These are phyloP conservation scores for Acacia confusa DNA, from an alignment of 306 rosid species.

Conservation along the genomic window DNA sequence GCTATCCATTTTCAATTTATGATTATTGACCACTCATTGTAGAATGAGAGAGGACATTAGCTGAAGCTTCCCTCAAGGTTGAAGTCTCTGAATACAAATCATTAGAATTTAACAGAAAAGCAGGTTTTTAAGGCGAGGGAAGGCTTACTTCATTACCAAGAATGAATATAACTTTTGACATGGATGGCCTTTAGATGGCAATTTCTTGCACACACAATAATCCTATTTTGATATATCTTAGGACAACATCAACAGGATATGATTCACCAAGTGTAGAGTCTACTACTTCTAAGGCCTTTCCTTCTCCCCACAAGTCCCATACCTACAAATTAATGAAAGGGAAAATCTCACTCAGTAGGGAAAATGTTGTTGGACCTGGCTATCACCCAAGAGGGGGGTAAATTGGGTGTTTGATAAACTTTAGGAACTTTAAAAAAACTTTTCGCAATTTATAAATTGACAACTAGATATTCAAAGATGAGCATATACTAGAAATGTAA, in stretches of 20 bases:
- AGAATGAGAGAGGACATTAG: slow-evolving; percentile 25
- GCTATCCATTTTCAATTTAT: background rate
- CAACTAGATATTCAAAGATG: too few species aligned
- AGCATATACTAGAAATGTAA: too few species aligned
- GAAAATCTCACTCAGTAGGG: background rate
- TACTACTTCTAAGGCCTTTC: slow-evolving; percentile 25
- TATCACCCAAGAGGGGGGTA: too few species aligned
- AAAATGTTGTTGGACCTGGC: too few species aligned
- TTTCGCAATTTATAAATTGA: too few species aligned
- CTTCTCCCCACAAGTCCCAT: slow-evolving; percentile 53
- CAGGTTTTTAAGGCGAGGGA: slow-evolving; percentile 52
- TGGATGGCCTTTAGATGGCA: background rate
- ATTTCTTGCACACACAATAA: background rate
- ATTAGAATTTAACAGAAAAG: slow-evolving; percentile 24
- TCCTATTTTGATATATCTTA: background rate
- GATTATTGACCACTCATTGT: background rate
- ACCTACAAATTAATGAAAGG: slow-evolving; percentile 27
- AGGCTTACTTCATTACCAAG: slow-evolving; percentile 8
- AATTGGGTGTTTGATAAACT: too few species aligned
- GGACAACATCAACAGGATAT: background rate
- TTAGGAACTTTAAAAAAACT: too few species aligned
- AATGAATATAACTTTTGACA: background rate
- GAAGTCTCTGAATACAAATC: background rate
- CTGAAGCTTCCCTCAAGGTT: slow-evolving; percentile 24
- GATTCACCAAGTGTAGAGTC: background rate